Evolutionary conservation across 2,329 filamentous ascomycete genomes (phyloP).

Genomic region (Pestalotiopsis sp.): DNA sequence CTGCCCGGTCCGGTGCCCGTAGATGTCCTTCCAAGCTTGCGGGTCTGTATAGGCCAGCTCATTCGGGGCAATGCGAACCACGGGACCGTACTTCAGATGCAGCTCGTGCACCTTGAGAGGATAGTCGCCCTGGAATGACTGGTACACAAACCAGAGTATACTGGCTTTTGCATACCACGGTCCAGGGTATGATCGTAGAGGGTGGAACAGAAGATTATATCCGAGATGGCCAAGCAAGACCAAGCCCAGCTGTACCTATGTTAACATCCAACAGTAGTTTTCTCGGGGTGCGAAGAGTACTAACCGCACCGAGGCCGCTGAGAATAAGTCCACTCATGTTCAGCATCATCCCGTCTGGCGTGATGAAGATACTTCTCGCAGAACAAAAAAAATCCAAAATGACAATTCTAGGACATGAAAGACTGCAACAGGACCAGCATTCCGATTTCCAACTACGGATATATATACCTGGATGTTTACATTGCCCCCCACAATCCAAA

Average conservation of each 20-base stretch:
- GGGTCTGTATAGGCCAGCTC: constrained; percentile 41
- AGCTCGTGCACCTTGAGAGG: constrained; percentile 20
- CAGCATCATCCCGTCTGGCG: background rate
- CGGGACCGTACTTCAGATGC: constrained; percentile 37
- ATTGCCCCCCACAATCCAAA: too few species aligned
- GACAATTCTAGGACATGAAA: background rate
- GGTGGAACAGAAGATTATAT: constrained; percentile 27
- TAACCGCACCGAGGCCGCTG: background rate
- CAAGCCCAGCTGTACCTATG: background rate
- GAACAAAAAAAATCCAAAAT: background rate
- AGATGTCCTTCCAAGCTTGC: constrained; percentile 36
- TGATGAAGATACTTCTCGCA: background rate
- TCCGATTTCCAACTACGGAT: background rate
- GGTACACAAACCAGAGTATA: constrained; percentile 6
- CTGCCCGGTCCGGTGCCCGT: constrained; percentile 22
- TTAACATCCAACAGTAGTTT: background rate
- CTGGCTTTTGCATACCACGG: constrained; percentile 21
- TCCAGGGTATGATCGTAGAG: constrained; percentile 24
- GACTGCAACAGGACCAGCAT: background rate
- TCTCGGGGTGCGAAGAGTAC: background rate
- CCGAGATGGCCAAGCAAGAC: background rate
- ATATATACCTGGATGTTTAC: too few species aligned
- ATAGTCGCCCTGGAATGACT: background rate
- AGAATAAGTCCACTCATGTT: background rate
- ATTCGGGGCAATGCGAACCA: constrained; percentile 42